These are phyloP conservation scores for Hibiscus syriacus DNA, from an alignment of 345 rosid species.

Conservation along the genomic window DNA sequence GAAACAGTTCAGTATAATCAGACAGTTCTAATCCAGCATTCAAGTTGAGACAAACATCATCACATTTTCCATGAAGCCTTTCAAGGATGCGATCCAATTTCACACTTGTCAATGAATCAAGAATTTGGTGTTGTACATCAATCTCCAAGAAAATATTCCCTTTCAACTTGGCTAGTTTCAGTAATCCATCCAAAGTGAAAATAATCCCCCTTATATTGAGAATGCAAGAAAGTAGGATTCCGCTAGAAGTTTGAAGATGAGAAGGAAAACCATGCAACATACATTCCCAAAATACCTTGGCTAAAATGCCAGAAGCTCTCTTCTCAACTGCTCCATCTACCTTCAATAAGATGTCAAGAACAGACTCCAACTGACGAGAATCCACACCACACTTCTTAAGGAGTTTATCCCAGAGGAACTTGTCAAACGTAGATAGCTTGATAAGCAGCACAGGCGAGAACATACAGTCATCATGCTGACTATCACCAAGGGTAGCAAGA, in stretches of 20 bases:
- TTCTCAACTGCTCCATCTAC: slow-evolving; percentile 51
- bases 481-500: slow-evolving; percentile 45
- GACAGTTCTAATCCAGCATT: slow-evolving; percentile 38
- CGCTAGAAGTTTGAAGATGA: slow-evolving; percentile 51
- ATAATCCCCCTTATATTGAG: slow-evolving; percentile 61
- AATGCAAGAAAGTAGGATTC: slow-evolving; percentile 63
- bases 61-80: slow-evolving; percentile 65
- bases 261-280: slow-evolving; percentile 85
- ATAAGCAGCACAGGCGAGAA: slow-evolving; percentile 66
- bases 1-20: slow-evolving; percentile 49
- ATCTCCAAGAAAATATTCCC: slow-evolving; percentile 33
- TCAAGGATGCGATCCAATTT: slow-evolving; percentile 66
- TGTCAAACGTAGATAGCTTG: slow-evolving; percentile 63
- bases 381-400: slow-evolving; percentile 49
- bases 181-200: slow-evolving; percentile 47
- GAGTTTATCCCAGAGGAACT: slow-evolving; percentile 51
- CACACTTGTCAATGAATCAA: slow-evolving; percentile 49
- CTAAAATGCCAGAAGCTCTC: slow-evolving; percentile 47
- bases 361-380: slow-evolving; percentile 48
- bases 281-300: slow-evolving; percentile 70
- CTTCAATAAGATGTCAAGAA: slow-evolving; percentile 42
- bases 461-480: slow-evolving; percentile 31
- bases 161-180: slow-evolving; percentile 38
- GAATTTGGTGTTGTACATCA: slow-evolving; percentile 43
- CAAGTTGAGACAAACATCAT: slow-evolving; percentile 45